These are phyloP conservation scores for Spiromastix sp. DNA, from an alignment of 2,329 filamentous ascomycete species.

Conservation along the genomic window DNA sequence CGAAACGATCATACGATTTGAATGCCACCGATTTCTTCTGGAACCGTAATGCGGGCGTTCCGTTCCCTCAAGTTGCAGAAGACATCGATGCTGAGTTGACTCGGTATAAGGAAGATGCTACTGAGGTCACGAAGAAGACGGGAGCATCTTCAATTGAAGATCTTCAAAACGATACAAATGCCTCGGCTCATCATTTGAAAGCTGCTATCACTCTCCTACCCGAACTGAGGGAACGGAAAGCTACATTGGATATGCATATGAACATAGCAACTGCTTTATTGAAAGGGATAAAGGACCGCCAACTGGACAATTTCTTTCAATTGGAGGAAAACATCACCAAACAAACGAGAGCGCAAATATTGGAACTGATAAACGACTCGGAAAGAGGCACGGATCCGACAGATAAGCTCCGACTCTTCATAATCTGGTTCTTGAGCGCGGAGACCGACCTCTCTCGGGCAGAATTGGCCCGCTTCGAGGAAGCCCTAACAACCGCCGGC, in stretches of 20 bases:
- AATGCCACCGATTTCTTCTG: slow-evolving; percentile 92
- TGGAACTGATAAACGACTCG: slow-evolving; percentile 72
- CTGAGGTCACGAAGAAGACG: slow-evolving; percentile 89
- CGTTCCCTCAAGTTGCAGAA: slow-evolving; percentile 92
- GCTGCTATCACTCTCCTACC: slow-evolving; percentile 88
- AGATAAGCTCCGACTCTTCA: slow-evolving; percentile 87
- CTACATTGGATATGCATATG: slow-evolving; percentile 97
- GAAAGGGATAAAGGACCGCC: slow-evolving; percentile 83
- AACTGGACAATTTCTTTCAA: slow-evolving; percentile 93
- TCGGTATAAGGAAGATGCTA: slow-evolving; percentile 90
- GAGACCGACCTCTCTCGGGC: slow-evolving; percentile 75
- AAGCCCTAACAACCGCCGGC: slow-evolving; percentile 65
- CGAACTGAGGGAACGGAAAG: slow-evolving; percentile 84
- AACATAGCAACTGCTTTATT: slow-evolving; percentile 77
- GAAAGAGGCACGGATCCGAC: slow-evolving; percentile 73
- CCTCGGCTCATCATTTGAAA: slow-evolving; percentile 89
- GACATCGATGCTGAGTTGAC: slow-evolving; percentile 90
- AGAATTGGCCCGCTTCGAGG: slow-evolving; percentile 79
- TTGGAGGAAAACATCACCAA: slow-evolving; percentile 88
- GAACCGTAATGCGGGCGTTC: slow-evolving; percentile 79
- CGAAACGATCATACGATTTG: slow-evolving; percentile 83
- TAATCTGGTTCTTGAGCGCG: slow-evolving; percentile 94
- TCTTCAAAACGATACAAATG: slow-evolving; percentile 75
- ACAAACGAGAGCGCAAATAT: slow-evolving; percentile 77
- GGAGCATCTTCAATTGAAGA: slow-evolving; percentile 89